Base-by-base conservation (phyloP, 2,329 filamentous ascomycete genomes). In the Capronia americana region DNA sequence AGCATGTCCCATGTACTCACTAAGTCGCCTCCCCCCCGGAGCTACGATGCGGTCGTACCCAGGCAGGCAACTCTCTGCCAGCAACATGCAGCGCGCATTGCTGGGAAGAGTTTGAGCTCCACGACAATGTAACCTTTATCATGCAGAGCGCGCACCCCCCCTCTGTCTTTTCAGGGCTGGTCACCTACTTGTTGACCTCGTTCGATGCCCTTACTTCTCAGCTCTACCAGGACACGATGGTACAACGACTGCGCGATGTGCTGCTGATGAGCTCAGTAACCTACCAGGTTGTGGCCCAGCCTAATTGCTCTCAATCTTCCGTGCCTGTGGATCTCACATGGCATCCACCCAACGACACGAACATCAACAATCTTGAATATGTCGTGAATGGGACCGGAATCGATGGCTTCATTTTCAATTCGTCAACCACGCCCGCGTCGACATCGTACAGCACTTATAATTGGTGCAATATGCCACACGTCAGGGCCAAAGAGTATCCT, bases 391-490 rank as follows among this genome's bases (percentile, higher is more conserved):
- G 84, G 7, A 79, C 82, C 1, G 91, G 90, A 0, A 84, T 88
- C 0, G 89, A 92, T 75, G 91, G 90, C 1, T 93, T 92, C 75
- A 83, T 91, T 20, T 95, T 89, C 79, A 88, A 92, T 73, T 84
- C 85, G 38, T 92, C 90, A 0, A 71, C 79, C 1, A 85, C 86
- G 0, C 86, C 90, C 0, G 79, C 82, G 61, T 74, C 75, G 6
- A 74, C 77, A 0, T 71, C 81, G 44, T 89, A 91, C 77, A 86
- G 87, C 5, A 83, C 80, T 1, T 93, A 93, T 78, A 92, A 94
- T 76, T 94, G 84, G 83, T 95, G 92, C 78, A 93, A 95, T 74
- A 95, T 95, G 91, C 92, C 92, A 0, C 92, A 94, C 78, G 89
- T 91, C n/a, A 84, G 91, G 34, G 79, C 76, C 24, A 77, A 78